Percentiles rank a stretch among this genome's conserved stretches.
Evolutionary conservation across 1,284 basidiomycete species (phyloP).

Genomic region (Anthracocystis walkeri): DNA sequence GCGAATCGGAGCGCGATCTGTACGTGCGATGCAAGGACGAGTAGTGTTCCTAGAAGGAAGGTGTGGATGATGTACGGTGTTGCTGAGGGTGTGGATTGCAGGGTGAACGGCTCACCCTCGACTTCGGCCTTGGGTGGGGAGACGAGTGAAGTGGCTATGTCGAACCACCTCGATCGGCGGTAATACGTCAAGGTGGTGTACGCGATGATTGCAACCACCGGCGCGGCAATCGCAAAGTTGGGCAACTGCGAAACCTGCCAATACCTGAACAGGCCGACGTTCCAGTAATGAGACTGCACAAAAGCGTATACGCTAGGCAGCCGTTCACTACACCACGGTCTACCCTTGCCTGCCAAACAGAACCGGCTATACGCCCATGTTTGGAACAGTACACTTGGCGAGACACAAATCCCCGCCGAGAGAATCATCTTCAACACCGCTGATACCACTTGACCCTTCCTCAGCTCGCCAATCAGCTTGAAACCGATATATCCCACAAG

Average conservation of each 20-base stretch:
- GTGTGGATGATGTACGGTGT: conserved; percentile 79
- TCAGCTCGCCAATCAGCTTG: conserved; percentile 30
- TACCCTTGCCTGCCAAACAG: conserved; percentile 72
- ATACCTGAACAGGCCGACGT: conserved; percentile 85
- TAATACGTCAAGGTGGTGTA: conserved; percentile 63
- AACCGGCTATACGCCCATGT: conserved; percentile 76
- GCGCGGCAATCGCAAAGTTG: conserved; percentile 84
- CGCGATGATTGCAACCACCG: conserved; percentile 72
- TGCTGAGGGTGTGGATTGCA: conserved; percentile 22
- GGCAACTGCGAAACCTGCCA: conserved; percentile 86
- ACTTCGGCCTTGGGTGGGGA: background rate
- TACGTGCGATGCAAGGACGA: conserved; percentile 85
- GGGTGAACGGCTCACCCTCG: background rate
- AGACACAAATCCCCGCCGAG: conserved; percentile 13
- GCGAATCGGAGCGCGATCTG: conserved; percentile 89
- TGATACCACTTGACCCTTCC: background rate
- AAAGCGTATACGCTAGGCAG: conserved; percentile 83
- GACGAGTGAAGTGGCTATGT: conserved; percentile 57
- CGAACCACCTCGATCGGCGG: background rate
- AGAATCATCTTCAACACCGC: conserved; percentile 5
- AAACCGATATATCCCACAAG: conserved; percentile 75
- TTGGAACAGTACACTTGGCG: conserved; percentile 82
- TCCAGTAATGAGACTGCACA: conserved; percentile 87
- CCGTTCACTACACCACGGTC: conserved; percentile 77
- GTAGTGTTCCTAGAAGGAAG: conserved; percentile 73